Evolutionary conservation across 108 stramenopile species (phyloP).

Genomic region (Cyclostephanos tholiformis): DNA sequence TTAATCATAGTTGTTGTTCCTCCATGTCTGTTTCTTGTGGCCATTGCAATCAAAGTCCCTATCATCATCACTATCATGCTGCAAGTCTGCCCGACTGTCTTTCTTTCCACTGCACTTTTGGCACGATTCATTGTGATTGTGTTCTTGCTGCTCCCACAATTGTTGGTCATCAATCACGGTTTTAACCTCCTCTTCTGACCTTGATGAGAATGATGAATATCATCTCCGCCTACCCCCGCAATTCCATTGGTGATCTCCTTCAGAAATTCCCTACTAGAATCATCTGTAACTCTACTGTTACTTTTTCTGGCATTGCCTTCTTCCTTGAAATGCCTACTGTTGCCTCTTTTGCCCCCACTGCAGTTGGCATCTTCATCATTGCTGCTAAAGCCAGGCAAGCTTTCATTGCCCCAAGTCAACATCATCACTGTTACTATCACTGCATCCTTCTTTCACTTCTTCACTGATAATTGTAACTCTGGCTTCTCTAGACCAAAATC

Average conservation of each 20-base stretch:
- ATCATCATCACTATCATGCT: constrained; percentile 12
- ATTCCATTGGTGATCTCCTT: constrained; percentile 4
- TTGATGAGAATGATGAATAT: constrained; percentile 29
- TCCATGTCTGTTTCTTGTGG: constrained; percentile 16
- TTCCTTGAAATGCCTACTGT: constrained; percentile 6
- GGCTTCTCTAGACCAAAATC: too few species aligned
- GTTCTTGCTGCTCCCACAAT: constrained; percentile 36
- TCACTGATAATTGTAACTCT: constrained; percentile 1
- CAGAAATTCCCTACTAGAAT: neutral
- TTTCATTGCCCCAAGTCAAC: constrained; percentile 1
- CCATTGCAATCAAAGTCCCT: constrained; percentile 16
- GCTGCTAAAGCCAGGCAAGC: constrained; percentile 29
- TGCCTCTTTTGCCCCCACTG: constrained; percentile 20
- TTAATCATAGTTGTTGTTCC: neutral
- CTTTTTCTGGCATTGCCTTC: constrained; percentile 8
- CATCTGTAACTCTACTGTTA: constrained; percentile 10
- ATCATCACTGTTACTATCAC: neutral
- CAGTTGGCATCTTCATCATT: constrained; percentile 33
- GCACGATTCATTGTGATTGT: constrained; percentile 29
- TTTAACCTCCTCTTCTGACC: constrained; percentile 1
- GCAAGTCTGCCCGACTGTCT: neutral
- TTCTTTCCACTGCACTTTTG: constrained; percentile 17
- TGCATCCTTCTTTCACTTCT: neutral
- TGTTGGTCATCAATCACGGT: constrained; percentile 28
- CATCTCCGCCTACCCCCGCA: constrained; percentile 26